These are phyloP conservation scores for Arabidopsis suecica DNA, from an alignment of 345 rosid genomes.

Conservation along the genomic window DNA sequence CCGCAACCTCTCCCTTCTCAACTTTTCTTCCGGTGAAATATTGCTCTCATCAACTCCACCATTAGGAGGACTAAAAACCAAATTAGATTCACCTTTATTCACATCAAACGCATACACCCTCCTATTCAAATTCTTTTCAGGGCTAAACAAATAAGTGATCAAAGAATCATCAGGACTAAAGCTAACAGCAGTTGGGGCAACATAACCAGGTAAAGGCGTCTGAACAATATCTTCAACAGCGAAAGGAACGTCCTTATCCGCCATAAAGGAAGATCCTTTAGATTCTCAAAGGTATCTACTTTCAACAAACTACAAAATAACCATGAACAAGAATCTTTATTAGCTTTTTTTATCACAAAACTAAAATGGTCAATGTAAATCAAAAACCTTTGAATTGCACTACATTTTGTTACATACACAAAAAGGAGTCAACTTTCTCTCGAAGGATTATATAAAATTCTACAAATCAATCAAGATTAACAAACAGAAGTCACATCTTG, in stretches of 20 bases:
- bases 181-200: slow-evolving; percentile 70
- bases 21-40: slow-evolving; percentile 82
- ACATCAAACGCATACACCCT: slow-evolving; percentile 73
- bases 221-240: slow-evolving; percentile 84
- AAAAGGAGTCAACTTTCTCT: background rate
- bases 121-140: slow-evolving; percentile 72
- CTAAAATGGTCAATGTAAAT: background rate
- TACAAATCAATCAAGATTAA: background rate
- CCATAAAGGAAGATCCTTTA: background rate
- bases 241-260: slow-evolving; percentile 54
- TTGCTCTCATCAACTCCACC: slow-evolving; percentile 94
- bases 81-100: slow-evolving; percentile 59
- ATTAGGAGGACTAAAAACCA: slow-evolving; percentile 80
- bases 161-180: slow-evolving; percentile 88
- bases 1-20: slow-evolving; percentile 90
- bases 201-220: slow-evolving; percentile 90
- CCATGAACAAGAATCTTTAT: background rate
- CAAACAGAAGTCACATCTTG: background rate
- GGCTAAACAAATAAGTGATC: slow-evolving; percentile 74
- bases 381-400: background rate
- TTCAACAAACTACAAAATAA: slow-evolving; percentile 29
- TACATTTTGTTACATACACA: background rate
- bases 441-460: too few species aligned
- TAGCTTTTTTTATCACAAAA: slow-evolving; percentile 24
- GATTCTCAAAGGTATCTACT: background rate